A percentile compares a stretch with the other conserved stretches of the same genome.
Conservation (phyloP, 805 yeast genomes). For the Hemisphaericaspora nanyangensis region DNA sequence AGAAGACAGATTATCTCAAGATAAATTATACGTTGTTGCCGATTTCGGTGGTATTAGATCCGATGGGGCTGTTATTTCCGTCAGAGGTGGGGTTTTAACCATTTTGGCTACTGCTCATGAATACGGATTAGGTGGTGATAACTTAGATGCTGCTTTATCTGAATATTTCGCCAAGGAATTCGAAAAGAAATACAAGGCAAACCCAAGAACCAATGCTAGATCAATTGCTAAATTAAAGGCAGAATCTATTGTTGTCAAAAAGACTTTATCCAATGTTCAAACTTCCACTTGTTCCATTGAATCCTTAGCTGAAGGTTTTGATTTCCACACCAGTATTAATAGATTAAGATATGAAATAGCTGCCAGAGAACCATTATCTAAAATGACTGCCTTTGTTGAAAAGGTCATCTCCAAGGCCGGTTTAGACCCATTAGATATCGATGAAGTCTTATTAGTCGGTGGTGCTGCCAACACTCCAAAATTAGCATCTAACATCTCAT, state of each 20-base stretch:
- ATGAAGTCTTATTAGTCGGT: constrained; percentile 89
- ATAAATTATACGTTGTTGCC: constrained; percentile 83
- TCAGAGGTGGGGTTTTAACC: constrained; percentile 92
- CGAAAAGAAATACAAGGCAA: constrained; percentile 77
- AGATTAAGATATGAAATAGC: constrained; percentile 90
- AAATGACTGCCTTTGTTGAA: constrained; percentile 75
- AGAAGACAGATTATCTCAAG: constrained; percentile 48
- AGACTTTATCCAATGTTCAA: constrained; percentile 86
- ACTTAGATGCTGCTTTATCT: constrained; percentile 73
- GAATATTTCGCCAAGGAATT: constrained; percentile 91
- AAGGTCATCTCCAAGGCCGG: constrained; percentile 75
- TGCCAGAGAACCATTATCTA: constrained; percentile 70
- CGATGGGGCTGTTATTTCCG: constrained; percentile 90
- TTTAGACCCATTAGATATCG: constrained; percentile 78
- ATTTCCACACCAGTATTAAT: constrained; percentile 89
- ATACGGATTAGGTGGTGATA: constrained; percentile 80
- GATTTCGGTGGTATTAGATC: constrained; percentile 95
- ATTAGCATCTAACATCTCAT: constrained; percentile 69
- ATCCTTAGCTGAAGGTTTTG: constrained; percentile 89
- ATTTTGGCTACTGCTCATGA: constrained; percentile 82
- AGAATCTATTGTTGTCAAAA: constrained; percentile 80
- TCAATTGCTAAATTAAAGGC: constrained; percentile 84
- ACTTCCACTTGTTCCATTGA: constrained; percentile 91
- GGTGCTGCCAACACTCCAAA: constrained; percentile 93
- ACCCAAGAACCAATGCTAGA: constrained; percentile 78